Conservation (phyloP, 2,329 filamentous ascomycete species). For the Aureobasidium sp. region DNA sequence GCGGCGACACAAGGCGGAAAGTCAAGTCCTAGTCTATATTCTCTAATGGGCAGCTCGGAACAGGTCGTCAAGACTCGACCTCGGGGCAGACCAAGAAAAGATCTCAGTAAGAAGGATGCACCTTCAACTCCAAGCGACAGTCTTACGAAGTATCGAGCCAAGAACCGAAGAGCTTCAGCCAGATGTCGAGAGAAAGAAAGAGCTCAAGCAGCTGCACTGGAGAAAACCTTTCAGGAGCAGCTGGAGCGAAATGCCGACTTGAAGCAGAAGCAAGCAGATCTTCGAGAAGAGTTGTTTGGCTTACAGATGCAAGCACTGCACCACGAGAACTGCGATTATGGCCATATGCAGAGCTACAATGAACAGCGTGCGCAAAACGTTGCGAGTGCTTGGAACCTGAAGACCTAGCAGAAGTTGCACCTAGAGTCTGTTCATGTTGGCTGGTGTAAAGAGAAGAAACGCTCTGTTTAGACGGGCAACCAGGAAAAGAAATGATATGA, state of each 20-base stretch:
- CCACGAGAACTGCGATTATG: not conserved
- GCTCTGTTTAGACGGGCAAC: no score
- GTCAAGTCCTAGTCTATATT: no score
- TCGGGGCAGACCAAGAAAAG: not conserved
- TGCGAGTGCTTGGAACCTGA: not conserved
- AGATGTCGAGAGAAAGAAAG: not conserved
- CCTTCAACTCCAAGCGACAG: not conserved
- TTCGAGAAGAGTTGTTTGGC: not conserved
- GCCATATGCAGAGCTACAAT: not conserved
- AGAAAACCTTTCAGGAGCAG: not conserved
- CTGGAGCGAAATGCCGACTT: not conserved
- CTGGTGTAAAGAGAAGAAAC: no score
- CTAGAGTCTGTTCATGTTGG: no score
- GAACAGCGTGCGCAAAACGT: not conserved
- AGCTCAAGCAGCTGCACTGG: not conserved
- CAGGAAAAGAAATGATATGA: no score
- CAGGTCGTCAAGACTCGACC: not conserved
- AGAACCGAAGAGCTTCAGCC: not conserved
- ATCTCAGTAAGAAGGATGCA: not conserved
- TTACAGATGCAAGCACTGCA: not conserved
- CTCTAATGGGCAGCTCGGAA: not conserved
- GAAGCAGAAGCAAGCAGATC: not conserved
- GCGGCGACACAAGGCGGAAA: no score
- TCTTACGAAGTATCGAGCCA: not conserved
- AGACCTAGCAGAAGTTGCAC: no score